Conservation (phyloP, 2,329 filamentous ascomycete genomes). For the Exophiala sp. region DNA sequence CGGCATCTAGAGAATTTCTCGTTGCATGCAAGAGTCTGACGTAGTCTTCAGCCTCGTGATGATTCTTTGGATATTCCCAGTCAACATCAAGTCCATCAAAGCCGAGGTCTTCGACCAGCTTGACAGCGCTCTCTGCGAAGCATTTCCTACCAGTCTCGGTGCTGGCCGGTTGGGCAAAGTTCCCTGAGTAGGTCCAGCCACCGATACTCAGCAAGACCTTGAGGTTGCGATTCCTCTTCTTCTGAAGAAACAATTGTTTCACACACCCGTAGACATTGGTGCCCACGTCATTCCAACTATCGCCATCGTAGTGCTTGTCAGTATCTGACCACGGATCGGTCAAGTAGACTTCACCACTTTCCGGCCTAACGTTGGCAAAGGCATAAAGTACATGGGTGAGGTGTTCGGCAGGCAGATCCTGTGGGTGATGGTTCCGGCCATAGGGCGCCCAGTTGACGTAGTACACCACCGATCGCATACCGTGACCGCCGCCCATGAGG, state of each 20-base stretch:
- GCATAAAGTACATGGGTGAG: slow-evolving; percentile 87
- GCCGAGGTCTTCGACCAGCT: slow-evolving; percentile 71
- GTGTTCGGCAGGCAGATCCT: slow-evolving; percentile 71
- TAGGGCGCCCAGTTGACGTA: slow-evolving; percentile 63
- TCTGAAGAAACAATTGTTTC: slow-evolving; percentile 70
- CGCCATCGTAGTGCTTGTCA: slow-evolving; percentile 62
- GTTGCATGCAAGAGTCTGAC: slow-evolving; percentile 41
- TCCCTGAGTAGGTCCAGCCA: slow-evolving; percentile 71
- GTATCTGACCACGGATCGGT: slow-evolving; percentile 64
- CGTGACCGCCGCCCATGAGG: slow-evolving; percentile 23
- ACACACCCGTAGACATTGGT: slow-evolving; percentile 70
- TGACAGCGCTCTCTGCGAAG: slow-evolving; percentile 67
- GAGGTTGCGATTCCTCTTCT: slow-evolving; percentile 68
- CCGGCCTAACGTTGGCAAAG: slow-evolving; percentile 77
- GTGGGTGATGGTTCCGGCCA: slow-evolving; percentile 73
- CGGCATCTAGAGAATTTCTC: slow-evolving; percentile 32
- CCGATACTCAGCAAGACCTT: slow-evolving; percentile 79
- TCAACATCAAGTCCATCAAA: slow-evolving; percentile 53
- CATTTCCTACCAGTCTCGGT: slow-evolving; percentile 54
- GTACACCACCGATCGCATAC: slow-evolving; percentile 38
- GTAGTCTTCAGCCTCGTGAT: slow-evolving; percentile 39
- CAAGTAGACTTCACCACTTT: slow-evolving; percentile 72
- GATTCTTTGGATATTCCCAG: slow-evolving; percentile 44
- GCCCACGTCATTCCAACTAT: slow-evolving; percentile 62
- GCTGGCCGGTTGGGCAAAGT: slow-evolving; percentile 62